phyloP scores from a whole-genome alignment of 306 rosid genomes.

The Glycine soja region DNA sequence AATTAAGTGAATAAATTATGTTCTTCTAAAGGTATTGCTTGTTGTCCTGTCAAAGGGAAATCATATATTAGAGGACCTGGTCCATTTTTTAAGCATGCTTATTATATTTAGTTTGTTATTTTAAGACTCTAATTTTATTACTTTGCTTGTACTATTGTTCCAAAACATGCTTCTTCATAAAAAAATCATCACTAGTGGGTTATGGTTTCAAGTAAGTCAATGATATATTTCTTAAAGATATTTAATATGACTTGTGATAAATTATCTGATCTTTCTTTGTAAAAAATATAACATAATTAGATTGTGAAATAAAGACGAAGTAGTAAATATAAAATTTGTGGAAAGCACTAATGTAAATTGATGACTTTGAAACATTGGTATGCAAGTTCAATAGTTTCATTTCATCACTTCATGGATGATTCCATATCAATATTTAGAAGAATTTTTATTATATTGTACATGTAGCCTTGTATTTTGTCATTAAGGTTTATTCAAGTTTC shows the following conservation, averaged over 20 bases:
- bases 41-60: constrained; percentile 17
- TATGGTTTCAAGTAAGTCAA: constrained; percentile 4
- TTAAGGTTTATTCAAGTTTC: constrained; percentile 4
- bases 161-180: neutral
- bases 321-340: constrained; percentile 1
- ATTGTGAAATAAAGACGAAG: neutral
- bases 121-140: neutral
- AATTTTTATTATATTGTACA: neutral
- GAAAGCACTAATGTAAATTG: constrained; percentile 23
- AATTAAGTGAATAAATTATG: too few species aligned
- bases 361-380: neutral
- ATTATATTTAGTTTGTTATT: constrained; percentile 28
- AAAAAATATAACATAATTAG: neutral
- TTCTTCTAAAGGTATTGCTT: constrained; percentile 84
- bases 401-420: neutral
- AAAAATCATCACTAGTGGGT: neutral
- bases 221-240: constrained; percentile 12
- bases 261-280: neutral
- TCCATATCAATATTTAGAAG: constrained; percentile 32
- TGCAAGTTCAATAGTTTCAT: neutral
- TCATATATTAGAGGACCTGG: neutral
- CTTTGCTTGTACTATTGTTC: neutral
- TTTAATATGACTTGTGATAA: neutral
- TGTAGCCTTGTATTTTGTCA: constrained; percentile 2
- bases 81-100: constrained; percentile 4